These are phyloP conservation scores for Torulaspora pretoriensis DNA, from an alignment of 1,139 yeast genomes.

Conservation along the genomic window DNA sequence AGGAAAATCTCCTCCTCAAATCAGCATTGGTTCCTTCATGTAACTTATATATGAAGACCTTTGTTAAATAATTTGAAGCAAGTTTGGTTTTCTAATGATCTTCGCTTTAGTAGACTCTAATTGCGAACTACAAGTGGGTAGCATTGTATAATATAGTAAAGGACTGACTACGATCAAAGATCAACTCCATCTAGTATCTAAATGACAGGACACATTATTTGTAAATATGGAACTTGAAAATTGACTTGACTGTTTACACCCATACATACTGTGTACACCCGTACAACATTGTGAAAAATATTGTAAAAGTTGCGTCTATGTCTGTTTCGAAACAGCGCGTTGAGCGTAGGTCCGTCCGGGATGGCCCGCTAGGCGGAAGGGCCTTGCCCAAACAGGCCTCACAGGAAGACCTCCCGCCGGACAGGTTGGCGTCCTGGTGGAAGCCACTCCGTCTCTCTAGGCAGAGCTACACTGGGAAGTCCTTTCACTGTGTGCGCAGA, in stretches of 20 bases:
- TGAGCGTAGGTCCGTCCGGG: too few relatives aligned
- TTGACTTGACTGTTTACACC: neutral
- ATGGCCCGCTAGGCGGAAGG: too few relatives aligned
- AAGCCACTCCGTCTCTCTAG: neutral
- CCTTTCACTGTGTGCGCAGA: neutral
- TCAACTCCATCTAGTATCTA: neutral
- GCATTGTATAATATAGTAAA: neutral
- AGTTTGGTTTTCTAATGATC: slow-evolving; percentile 1
- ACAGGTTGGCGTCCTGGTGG: neutral
- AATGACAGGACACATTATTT: too few relatives aligned
- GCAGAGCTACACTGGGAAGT: neutral
- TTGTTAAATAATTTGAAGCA: slow-evolving; percentile 4
- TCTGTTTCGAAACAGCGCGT: neutral
- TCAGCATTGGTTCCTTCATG: slow-evolving; percentile 7
- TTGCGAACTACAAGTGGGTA: neutral
- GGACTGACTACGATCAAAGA: neutral
- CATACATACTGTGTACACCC: neutral
- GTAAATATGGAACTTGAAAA: neutral
- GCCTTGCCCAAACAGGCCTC: too few relatives aligned
- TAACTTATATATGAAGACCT: slow-evolving; percentile 8
- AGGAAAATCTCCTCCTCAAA: neutral
- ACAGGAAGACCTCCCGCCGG: neutral
- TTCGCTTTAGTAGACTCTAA: neutral
- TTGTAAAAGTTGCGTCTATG: neutral
- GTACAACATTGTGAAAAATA: neutral